Conservation (phyloP, 805 yeast genomes). For the Wickerhamomyces rabaulensis region DNA sequence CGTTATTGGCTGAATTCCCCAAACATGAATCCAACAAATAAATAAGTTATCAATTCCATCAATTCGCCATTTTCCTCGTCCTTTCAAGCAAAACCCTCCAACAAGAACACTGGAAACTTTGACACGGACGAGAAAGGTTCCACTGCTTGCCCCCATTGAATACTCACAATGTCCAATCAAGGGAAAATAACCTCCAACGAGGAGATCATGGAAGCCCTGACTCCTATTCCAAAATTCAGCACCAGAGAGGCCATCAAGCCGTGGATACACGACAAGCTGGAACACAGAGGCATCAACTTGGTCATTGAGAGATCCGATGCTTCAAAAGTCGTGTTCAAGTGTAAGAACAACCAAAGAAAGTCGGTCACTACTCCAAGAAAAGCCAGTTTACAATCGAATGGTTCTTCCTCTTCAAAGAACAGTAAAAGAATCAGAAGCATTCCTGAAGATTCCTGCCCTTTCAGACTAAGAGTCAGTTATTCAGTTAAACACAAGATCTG, state of each 20-base stretch:
- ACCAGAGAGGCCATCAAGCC: constrained; percentile 23
- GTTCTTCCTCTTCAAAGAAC: background rate
- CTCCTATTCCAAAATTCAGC: constrained; percentile 22
- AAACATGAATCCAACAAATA: background rate
- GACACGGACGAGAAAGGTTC: too few species aligned
- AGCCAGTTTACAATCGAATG: background rate
- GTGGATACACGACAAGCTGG: constrained; percentile 20
- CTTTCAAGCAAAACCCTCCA: background rate
- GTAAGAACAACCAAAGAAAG: constrained; percentile 26
- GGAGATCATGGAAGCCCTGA: constrained; percentile 21
- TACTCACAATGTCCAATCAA: background rate
- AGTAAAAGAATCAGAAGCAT: constrained; percentile 17
- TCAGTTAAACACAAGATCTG: constrained; percentile 22
- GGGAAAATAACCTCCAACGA: constrained; percentile 16
- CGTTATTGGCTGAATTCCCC: constrained; percentile 2
- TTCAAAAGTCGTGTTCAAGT: constrained; percentile 28
- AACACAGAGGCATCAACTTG: constrained; percentile 17
- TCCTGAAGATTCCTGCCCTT: constrained; percentile 24
- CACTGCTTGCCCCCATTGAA: background rate
- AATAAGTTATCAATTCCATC: constrained; percentile 13
- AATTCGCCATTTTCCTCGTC: background rate
- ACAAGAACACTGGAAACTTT: background rate
- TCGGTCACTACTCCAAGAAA: constrained; percentile 10
- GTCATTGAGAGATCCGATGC: constrained; percentile 30
- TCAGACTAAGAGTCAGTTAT: constrained; percentile 25